Evolutionary conservation across 805 yeast species (phyloP).

Genomic region (Lipomyces kockii): DNA sequence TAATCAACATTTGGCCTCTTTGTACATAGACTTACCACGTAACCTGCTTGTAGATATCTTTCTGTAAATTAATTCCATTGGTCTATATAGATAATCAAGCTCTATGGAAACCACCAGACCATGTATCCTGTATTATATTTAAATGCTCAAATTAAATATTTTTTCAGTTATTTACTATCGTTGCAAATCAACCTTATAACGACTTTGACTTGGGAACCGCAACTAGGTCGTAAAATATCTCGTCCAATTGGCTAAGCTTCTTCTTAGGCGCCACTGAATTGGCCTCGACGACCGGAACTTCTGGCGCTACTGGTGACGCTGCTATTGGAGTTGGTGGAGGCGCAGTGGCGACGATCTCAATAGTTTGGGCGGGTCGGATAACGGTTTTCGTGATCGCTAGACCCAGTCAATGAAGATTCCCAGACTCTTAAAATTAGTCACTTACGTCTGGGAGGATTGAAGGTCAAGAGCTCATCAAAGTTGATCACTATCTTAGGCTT

Average conservation of each 20-base stretch:
- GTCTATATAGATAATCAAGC: neutral
- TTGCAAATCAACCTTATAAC: neutral
- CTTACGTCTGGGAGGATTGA: conserved; percentile 34
- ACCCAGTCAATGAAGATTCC: neutral
- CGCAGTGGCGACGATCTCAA: conserved; percentile 34
- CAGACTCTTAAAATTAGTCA: neutral
- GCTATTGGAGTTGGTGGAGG: conserved; percentile 9
- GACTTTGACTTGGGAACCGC: conserved; percentile 45
- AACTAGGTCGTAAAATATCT: conserved; percentile 38
- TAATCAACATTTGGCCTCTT: neutral
- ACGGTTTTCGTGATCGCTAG: conserved; percentile 27
- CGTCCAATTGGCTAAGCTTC: conserved; percentile 28
- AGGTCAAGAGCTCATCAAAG: conserved; percentile 34
- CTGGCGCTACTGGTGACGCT: conserved; percentile 9
- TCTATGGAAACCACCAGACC: neutral
- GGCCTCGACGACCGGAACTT: conserved; percentile 9
- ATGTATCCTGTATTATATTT: neutral
- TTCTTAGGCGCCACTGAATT: conserved; percentile 16
- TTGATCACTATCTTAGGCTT: conserved; percentile 36
- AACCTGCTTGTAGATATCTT: neutral
- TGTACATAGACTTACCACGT: too few relatives aligned
- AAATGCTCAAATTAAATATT: neutral
- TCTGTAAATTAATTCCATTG: neutral
- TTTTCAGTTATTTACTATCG: neutral
- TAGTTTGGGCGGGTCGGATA: conserved; percentile 27